Evolutionary conservation across 2,329 filamentous ascomycete species (phyloP).

Genomic region (Paramyrothecium roridum): DNA sequence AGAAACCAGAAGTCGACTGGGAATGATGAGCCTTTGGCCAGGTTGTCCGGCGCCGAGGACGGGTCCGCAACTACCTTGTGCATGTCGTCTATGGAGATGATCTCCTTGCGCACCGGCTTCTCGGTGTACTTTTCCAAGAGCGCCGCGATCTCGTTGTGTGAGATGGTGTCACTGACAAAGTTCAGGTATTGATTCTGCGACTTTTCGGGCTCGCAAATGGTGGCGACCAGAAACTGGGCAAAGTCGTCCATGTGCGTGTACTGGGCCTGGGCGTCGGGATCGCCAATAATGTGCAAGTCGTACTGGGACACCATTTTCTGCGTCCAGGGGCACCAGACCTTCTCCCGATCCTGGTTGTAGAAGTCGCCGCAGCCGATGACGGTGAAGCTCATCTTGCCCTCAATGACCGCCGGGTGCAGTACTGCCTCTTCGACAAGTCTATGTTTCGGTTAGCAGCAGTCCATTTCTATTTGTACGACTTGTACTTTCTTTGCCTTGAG

Average conservation of each 20-base stretch:
- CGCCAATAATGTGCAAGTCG: not conserved
- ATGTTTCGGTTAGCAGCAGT: not conserved
- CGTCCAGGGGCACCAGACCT: conserved; percentile 1
- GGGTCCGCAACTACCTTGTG: not conserved
- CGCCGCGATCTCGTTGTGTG: not conserved
- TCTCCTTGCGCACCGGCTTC: not conserved
- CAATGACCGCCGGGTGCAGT: not conserved
- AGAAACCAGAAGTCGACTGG: conserved; percentile 1
- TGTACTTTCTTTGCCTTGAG: not conserved
- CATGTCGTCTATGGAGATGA: not conserved
- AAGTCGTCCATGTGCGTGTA: conserved; percentile 1
- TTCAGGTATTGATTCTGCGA: not conserved
- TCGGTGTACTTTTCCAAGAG: not conserved
- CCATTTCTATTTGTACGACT: not conserved
- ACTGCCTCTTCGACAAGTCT: not conserved
- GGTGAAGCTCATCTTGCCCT: not conserved
- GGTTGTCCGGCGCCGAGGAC: not conserved
- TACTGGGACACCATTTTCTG: not conserved
- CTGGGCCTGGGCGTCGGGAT: not conserved
- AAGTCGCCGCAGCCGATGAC: conserved; percentile 1
- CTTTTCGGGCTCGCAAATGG: not conserved
- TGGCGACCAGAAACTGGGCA: not conserved
- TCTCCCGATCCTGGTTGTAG: conserved; percentile 1
- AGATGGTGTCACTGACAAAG: conserved; percentile 1
- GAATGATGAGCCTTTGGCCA: not conserved